Base-by-base conservation (phyloP, 371 early-diverging fungal species). In the Batrachochytrium dendrobatidis region DNA sequence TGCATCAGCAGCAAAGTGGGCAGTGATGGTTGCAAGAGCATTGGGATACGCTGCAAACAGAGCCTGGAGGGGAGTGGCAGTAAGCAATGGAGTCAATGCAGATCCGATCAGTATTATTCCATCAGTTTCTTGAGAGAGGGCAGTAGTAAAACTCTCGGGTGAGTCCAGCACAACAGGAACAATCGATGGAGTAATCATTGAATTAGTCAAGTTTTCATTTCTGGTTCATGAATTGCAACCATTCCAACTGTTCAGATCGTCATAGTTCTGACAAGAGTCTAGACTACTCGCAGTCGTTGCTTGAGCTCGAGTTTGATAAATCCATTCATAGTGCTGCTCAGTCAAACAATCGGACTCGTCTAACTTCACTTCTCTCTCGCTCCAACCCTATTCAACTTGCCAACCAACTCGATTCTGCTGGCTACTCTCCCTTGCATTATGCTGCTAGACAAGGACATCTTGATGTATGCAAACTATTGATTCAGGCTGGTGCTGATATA, bases 381-480 rank as follows among this genome's bases (percentile, higher is more conserved):
- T 12, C 39, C 39, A 28, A 20, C 56, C 5, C 10, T 6, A n/a
- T n/a, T n/a, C n/a, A n/a, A n/a, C n/a, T n/a, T n/a, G 56, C 51
- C 18, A 1, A 35, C 53, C 31, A 29, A 1, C n/a, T 53, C 28
- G 58, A 58, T 51, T 26, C 59, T 8, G 35, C 52, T 2, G 59
- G 59, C 2, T 55, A n/a, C 55, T 25, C 59, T 34, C 53, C 59
- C 18, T 54, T 59, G 34, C 59, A 59, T 44, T 53, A 55, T 44
- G 59, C 53, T 1, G 56, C 59, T n/a, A 17, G 54, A n/a, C 56
- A 18, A 1, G 59, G 59, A 22, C 59, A 55, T 30, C n/a, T 33
- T 34, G 34, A 59, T n/a, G 56, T 26, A 25, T 49, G 50, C 33
- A 22, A 26, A 17, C 30, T 51, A 1, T 54, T 59, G 55, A n/a